These are phyloP conservation scores for Psilocybe subaeruginosa DNA, from an alignment of 768 basidiomycete species.

Conservation along the genomic window DNA sequence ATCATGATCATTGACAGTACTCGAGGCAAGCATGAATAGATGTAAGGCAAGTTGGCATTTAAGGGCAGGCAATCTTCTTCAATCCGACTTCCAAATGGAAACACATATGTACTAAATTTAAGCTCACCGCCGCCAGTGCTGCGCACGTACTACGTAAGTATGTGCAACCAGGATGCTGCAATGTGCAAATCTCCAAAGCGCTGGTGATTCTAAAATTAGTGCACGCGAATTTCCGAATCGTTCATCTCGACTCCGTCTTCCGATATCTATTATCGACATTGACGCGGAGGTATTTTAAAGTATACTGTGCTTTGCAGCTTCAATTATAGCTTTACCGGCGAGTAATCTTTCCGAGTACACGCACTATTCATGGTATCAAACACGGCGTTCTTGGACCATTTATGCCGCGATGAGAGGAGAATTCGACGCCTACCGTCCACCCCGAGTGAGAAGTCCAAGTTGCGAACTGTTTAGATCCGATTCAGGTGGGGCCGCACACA, in stretches of 20 bases:
- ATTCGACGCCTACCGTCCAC: not conserved
- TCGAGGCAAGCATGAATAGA: too few species aligned
- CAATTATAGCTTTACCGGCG: too few species aligned
- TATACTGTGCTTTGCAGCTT: too few species aligned
- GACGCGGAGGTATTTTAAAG: not conserved
- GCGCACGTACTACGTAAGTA: not conserved
- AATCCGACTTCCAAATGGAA: too few species aligned
- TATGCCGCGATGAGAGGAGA: not conserved
- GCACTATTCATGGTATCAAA: too few species aligned
- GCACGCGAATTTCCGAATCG: not conserved
- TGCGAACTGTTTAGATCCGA: not conserved
- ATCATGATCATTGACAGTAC: not conserved
- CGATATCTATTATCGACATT: not conserved
- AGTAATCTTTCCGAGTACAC: too few species aligned
- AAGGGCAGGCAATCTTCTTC: too few species aligned
- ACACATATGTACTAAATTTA: too few species aligned
- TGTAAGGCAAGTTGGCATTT: too few species aligned
- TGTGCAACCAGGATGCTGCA: too few species aligned
- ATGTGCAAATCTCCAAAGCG: too few species aligned
- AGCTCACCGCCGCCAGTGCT: not conserved
- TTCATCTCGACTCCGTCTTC: not conserved
- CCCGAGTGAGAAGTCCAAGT: not conserved
- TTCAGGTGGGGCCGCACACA: not conserved
- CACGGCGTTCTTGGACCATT: not conserved
- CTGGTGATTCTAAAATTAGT: not conserved